phyloP scores from a whole-genome alignment of 805 yeast species.

The Candida manassasensis region DNA sequence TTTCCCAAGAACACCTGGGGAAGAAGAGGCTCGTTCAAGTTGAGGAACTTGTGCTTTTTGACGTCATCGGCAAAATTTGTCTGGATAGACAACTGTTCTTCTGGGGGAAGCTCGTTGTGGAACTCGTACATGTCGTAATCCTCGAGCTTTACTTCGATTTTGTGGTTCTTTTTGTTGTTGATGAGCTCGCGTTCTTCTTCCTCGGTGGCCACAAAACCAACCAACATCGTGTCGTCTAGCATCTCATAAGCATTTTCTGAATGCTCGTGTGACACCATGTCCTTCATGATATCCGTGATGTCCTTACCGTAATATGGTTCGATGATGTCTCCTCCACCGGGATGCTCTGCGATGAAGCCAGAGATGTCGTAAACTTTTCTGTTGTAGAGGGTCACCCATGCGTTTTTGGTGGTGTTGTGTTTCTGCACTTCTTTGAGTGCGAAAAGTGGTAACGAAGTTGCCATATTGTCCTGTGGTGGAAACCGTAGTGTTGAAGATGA shows the following conservation, averaged over 20 bases:
- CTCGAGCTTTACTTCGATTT: slow-evolving; percentile 50
- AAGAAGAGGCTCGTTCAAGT: slow-evolving; percentile 75
- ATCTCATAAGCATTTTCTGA: slow-evolving; percentile 83
- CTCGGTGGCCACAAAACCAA: slow-evolving; percentile 79
- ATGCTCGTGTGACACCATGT: slow-evolving; percentile 68
- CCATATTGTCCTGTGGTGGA: too few species aligned
- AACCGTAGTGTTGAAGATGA: too few species aligned
- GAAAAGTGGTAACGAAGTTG: slow-evolving; percentile 51
- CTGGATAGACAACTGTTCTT: slow-evolving; percentile 65
- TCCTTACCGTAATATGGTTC: slow-evolving; percentile 57
- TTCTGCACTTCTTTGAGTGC: slow-evolving; percentile 47
- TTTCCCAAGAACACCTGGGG: slow-evolving; percentile 72
- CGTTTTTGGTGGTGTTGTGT: slow-evolving; percentile 51
- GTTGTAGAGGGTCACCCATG: slow-evolving; percentile 78
- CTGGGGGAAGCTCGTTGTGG: slow-evolving; percentile 65
- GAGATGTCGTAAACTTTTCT: slow-evolving; percentile 86
- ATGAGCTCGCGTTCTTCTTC: slow-evolving; percentile 73
- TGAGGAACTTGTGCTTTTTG: slow-evolving; percentile 78
- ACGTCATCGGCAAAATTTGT: slow-evolving; percentile 76
- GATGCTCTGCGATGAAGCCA: slow-evolving; percentile 65
- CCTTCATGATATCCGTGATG: slow-evolving; percentile 71
- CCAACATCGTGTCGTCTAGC: slow-evolving; percentile 71
- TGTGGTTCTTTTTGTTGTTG: slow-evolving; percentile 51
- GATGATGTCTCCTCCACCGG: slow-evolving; percentile 60
- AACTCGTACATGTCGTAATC: slow-evolving; percentile 35